A percentile compares a stretch with the other conserved stretches of the same genome.
phyloP scores from a whole-genome alignment of 352 stramenopile species.

The Phytophthora pini region DNA sequence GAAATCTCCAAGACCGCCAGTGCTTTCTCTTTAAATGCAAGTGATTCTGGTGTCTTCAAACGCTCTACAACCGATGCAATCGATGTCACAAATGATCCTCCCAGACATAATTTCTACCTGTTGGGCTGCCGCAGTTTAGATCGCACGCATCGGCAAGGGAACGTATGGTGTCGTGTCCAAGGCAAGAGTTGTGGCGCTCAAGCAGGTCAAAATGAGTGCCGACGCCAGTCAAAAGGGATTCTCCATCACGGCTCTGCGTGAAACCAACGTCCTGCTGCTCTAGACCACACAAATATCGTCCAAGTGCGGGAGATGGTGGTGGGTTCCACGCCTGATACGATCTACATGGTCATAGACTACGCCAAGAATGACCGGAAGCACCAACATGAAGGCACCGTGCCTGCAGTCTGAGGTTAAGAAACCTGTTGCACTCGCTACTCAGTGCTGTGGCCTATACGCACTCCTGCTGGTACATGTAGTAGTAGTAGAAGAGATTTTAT shows the following conservation, averaged over 20 bases:
- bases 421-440: slow-evolving; percentile 93
- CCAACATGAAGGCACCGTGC: slow-evolving; percentile 83
- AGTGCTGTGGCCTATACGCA: slow-evolving; percentile 93
- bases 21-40: slow-evolving; percentile 7
- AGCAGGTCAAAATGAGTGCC: slow-evolving; percentile 24
- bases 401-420: slow-evolving; percentile 93
- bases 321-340: slow-evolving; percentile 85
- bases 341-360: slow-evolving; percentile 94
- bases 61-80: slow-evolving; percentile 13
- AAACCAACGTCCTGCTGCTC: slow-evolving; percentile 69
- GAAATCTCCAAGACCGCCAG: neutral
- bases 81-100: slow-evolving; percentile 4
- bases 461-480: slow-evolving; percentile 52
- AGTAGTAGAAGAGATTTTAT: too few relatives aligned
- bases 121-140: slow-evolving; percentile 95
- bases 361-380: slow-evolving; percentile 88
- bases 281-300: slow-evolving; percentile 89
- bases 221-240: too few relatives aligned
- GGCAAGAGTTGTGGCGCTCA: slow-evolving; percentile 93
- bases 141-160: slow-evolving; percentile 90
- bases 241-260: too few relatives aligned
- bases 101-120: slow-evolving; percentile 75
- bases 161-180: slow-evolving; percentile 98
- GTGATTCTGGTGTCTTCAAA: neutral
- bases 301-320: slow-evolving; percentile 91